Conservation (phyloP, 208 protist genomes). For the Naegleria lovaniensis region DNA sequence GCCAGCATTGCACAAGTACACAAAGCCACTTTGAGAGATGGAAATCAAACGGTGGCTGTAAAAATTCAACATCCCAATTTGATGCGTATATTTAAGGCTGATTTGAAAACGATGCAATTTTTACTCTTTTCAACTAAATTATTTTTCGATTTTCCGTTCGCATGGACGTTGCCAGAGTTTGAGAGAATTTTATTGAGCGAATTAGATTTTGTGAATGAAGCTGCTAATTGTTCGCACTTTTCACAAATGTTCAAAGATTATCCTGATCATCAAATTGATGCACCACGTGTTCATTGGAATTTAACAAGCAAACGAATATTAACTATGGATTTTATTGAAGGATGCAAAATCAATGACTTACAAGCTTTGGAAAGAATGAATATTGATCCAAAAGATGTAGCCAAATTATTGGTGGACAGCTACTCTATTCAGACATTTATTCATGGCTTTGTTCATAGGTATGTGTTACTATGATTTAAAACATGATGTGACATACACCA, state of each 20-base stretch:
- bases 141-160: not conserved
- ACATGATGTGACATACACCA: no score
- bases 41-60: not conserved
- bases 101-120: not conserved
- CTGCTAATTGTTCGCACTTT: not conserved
- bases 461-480: no score
- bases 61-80: constrained; percentile 17
- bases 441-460: not conserved
- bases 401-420: not conserved
- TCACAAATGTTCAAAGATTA: not conserved
- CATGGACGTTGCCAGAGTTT: constrained; percentile 10
- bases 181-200: not conserved
- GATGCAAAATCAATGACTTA: not conserved
- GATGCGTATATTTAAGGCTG: not conserved
- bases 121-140: not conserved
- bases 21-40: not conserved
- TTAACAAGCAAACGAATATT: not conserved
- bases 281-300: not conserved
- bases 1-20: constrained; percentile 19
- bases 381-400: not conserved
- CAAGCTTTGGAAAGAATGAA: not conserved
- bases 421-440: constrained; percentile 16
- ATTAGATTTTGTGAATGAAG: constrained; percentile 28
- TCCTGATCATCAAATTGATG: not conserved
- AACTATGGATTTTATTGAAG: constrained; percentile 17